phyloP scores from a whole-genome alignment of 345 rosid species.

The Nephelium lappaceum region DNA sequence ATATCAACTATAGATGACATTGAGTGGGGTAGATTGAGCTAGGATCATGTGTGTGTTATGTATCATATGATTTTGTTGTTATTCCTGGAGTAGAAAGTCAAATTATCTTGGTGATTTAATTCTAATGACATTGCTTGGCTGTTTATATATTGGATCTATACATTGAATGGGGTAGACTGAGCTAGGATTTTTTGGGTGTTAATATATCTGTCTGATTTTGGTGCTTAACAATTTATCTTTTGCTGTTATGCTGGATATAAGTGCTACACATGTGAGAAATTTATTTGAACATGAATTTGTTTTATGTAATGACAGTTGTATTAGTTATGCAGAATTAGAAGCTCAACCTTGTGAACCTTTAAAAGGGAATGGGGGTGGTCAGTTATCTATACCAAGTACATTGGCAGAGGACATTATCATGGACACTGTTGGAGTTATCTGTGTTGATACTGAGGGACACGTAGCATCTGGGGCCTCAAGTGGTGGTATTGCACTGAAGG shows the following conservation, averaged over 20 bases:
- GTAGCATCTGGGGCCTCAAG: constrained; percentile 91
- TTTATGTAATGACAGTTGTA: background rate
- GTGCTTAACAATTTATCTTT: background rate
- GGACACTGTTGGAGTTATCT: constrained; percentile 97
- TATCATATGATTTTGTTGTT: too few relatives aligned
- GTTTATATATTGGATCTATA: background rate
- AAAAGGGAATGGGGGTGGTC: constrained; percentile 14
- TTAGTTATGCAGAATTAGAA: constrained; percentile 28
- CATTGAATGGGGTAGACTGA: background rate
- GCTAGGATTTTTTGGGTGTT: background rate
- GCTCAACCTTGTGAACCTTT: constrained; percentile 23
- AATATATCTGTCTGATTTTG: background rate
- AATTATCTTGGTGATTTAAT: too few relatives aligned
- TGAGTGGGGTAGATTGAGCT: background rate
- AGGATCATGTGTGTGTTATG: background rate
- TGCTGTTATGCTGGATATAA: background rate
- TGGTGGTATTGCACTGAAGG: constrained; percentile 96
- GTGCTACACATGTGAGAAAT: background rate
- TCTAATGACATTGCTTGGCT: too few relatives aligned
- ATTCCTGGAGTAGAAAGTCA: too few relatives aligned
- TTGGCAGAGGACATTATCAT: constrained; percentile 56
- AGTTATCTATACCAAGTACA: constrained; percentile 20
- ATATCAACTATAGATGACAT: background rate
- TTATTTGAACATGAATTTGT: constrained; percentile 3
- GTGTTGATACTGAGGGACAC: constrained; percentile 82